Conservation (phyloP, 2,329 filamentous ascomycete species). For the Cryphonectria carpinicola region DNA sequence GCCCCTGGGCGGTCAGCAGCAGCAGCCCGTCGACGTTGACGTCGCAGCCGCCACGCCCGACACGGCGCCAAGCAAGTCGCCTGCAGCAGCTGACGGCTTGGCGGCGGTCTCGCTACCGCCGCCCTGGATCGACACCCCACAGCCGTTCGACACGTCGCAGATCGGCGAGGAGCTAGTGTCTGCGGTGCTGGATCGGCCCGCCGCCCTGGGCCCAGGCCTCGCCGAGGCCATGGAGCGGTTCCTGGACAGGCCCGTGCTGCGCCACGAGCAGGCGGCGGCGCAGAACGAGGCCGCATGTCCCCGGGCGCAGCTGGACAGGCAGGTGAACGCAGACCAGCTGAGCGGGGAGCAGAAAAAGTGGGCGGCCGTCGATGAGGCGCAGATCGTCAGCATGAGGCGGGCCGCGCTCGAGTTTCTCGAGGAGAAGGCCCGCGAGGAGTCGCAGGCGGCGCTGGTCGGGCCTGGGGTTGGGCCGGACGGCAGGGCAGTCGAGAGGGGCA, state of each 20-base stretch:
- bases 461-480: conserved; percentile 16
- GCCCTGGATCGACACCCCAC: conserved; percentile 24
- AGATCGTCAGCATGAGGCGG: conserved; percentile 18
- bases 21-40: neutral
- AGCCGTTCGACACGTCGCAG: conserved; percentile 9
- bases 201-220: conserved; percentile 13
- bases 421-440: conserved; percentile 9
- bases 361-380: conserved; percentile 12
- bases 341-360: conserved; percentile 20
- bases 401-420: conserved; percentile 23
- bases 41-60: neutral
- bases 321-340: conserved; percentile 29
- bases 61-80: neutral
- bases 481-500: conserved; percentile 11
- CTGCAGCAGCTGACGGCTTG: conserved; percentile 8
- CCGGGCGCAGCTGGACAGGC: conserved; percentile 15
- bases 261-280: conserved; percentile 19
- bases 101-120: neutral
- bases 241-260: conserved; percentile 23
- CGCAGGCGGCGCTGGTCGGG: conserved; percentile 20
- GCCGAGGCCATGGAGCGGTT: conserved; percentile 17
- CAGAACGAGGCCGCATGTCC: conserved; percentile 27
- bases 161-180: neutral
- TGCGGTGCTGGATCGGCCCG: conserved; percentile 9
- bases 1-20: conserved; percentile 5